Percentiles rank a stretch among this genome's conserved stretches.
phyloP scores from a whole-genome alignment of 2,329 filamentous ascomycete species.

The Blastomyces gilchristii region DNA sequence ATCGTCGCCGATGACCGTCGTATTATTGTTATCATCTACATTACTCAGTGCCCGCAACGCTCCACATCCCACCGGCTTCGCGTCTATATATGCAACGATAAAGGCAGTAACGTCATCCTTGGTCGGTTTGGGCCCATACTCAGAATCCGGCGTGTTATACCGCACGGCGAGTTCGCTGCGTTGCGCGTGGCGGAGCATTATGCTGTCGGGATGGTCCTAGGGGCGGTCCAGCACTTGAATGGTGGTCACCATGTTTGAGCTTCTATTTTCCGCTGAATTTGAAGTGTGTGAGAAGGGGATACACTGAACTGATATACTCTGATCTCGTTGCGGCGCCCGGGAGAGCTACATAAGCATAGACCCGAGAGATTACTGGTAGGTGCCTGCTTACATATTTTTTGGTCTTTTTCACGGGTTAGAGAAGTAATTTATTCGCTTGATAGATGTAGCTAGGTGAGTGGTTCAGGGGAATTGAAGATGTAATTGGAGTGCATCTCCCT shows the following conservation, averaged over 20 bases:
- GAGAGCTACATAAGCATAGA: not conserved
- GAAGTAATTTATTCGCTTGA: too few relatives aligned
- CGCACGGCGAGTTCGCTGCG: not conserved
- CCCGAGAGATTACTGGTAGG: not conserved
- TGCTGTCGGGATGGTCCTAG: conserved; percentile 1
- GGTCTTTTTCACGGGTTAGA: too few relatives aligned
- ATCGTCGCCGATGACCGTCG: not conserved
- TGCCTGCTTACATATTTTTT: not conserved
- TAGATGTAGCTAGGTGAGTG: too few relatives aligned
- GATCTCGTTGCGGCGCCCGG: not conserved
- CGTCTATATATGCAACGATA: not conserved
- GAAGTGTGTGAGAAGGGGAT: not conserved
- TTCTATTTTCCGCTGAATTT: too few relatives aligned
- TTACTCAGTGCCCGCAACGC: not conserved
- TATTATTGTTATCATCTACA: not conserved
- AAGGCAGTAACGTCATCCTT: not conserved
- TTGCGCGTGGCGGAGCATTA: conserved; percentile 1
- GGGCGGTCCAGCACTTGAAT: not conserved
- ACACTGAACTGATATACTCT: not conserved
- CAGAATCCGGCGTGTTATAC: not conserved
- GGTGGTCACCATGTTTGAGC: not conserved
- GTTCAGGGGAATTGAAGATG: too few relatives aligned
- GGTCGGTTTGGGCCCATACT: not conserved
- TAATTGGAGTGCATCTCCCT: too few relatives aligned
- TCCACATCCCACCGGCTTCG: not conserved